Evolutionary conservation across 1,139 yeast species (phyloP).

Genomic region (Blastobotrys serpentis): DNA sequence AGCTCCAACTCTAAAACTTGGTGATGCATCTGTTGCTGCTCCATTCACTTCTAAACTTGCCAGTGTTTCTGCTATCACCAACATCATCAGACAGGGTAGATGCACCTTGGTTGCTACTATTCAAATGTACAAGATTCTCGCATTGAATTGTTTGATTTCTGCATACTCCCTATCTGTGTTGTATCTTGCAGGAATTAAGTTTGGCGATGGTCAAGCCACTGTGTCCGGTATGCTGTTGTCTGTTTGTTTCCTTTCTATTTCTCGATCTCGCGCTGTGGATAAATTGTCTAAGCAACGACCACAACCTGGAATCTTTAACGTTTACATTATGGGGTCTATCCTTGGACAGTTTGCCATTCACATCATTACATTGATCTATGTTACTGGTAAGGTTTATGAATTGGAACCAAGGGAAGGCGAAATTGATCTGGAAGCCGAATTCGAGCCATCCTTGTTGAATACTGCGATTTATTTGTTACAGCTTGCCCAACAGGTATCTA

Average conservation of each 20-base stretch:
- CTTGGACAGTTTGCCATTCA: conserved; percentile 96
- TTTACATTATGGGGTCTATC: conserved; percentile 95
- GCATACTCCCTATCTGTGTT: conserved; percentile 94
- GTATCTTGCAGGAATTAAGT: conserved; percentile 95
- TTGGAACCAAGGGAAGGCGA: conserved; percentile 90
- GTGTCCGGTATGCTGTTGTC: conserved; percentile 86
- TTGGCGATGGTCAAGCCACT: conserved; percentile 97
- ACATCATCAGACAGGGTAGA: conserved; percentile 96
- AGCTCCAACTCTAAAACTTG: conserved; percentile 89
- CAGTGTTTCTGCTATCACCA: conserved; percentile 88
- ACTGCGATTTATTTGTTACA: conserved; percentile 95
- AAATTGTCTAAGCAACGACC: conserved; percentile 93
- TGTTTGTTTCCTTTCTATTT: conserved; percentile 92
- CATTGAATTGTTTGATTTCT: conserved; percentile 92
- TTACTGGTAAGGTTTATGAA: conserved; percentile 77
- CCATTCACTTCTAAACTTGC: conserved; percentile 96
- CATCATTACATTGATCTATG: conserved; percentile 74
- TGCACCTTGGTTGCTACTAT: conserved; percentile 96
- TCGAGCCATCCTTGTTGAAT: conserved; percentile 84
- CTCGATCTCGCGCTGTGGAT: conserved; percentile 89
- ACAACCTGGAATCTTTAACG: conserved; percentile 94
- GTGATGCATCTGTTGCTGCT: conserved; percentile 99
- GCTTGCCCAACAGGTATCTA: conserved; percentile 93
- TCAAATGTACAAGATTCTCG: conserved; percentile 97
- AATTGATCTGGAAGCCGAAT: conserved; percentile 85